These are phyloP conservation scores for Plasmodium ovale DNA, from an alignment of 169 alveolate species.

Conservation along the genomic window DNA sequence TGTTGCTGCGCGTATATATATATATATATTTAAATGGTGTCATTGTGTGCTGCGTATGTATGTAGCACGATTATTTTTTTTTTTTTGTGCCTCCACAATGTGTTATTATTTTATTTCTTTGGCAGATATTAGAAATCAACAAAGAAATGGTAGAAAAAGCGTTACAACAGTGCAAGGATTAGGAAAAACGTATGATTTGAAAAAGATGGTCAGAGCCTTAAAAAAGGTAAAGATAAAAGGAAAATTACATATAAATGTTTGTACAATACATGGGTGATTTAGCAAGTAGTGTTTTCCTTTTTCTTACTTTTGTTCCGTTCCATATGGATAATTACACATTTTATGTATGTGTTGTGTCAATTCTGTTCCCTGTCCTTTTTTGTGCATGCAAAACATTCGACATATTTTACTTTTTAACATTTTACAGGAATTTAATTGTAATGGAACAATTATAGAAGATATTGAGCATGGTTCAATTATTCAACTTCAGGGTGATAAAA, in stretches of 20 bases:
- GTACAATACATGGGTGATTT: too few species aligned
- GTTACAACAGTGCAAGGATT: constrained; percentile 96
- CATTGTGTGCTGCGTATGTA: too few species aligned
- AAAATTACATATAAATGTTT: too few species aligned
- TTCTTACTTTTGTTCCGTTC: not conserved
- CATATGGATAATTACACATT: not conserved
- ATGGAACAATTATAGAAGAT: constrained; percentile 94
- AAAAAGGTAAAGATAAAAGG: constrained; percentile 86
- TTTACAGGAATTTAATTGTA: constrained; percentile 90
- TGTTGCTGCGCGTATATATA: too few species aligned
- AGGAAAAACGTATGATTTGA: constrained; percentile 91
- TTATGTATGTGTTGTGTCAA: not conserved
- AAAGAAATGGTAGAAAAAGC: constrained; percentile 95
- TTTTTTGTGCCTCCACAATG: constrained; percentile 1
- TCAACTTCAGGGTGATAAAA: constrained; percentile 91
- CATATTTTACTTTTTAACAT: not conserved
- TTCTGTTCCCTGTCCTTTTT: not conserved
- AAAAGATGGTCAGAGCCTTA: constrained; percentile 93
- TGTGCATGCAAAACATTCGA: not conserved
- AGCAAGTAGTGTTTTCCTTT: too few species aligned
- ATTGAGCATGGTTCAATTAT: constrained; percentile 93
- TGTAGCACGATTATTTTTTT: too few species aligned
- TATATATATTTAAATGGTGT: too few species aligned
- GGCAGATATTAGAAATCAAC: constrained; percentile 92
- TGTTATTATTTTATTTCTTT: not conserved